Conservation (phyloP, 2,329 filamentous ascomycete species). For the Cercospora beticola region DNA sequence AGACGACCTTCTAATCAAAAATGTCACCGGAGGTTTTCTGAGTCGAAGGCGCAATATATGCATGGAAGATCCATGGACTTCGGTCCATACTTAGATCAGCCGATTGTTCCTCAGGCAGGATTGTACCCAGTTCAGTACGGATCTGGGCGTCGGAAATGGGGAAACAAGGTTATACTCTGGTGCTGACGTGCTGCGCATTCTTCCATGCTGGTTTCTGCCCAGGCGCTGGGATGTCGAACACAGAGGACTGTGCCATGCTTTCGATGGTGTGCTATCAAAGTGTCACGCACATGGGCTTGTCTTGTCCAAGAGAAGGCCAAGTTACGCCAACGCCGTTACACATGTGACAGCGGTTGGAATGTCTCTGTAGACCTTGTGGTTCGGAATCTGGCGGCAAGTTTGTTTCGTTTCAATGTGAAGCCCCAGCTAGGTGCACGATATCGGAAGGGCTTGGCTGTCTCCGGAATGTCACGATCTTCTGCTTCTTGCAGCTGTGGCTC, state of each 20-base stretch:
- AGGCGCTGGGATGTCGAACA: background rate
- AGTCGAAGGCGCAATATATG: background rate
- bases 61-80: background rate
- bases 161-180: background rate
- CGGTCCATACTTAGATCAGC: background rate
- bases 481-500: background rate
- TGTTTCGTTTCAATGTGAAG: background rate
- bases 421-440: background rate
- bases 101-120: background rate
- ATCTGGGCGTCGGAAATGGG: background rate
- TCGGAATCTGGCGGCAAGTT: background rate
- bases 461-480: background rate
- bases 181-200: background rate
- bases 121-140: background rate
- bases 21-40: background rate
- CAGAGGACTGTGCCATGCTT: background rate
- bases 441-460: background rate
- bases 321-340: background rate
- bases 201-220: background rate
- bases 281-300: background rate
- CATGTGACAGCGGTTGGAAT: background rate
- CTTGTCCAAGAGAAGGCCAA: conserved; percentile 1
- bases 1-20: background rate
- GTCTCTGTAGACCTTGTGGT: background rate
- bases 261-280: background rate